Conservation (phyloP, 495 filamentous ascomycete genomes). For the Podospora didyma region DNA sequence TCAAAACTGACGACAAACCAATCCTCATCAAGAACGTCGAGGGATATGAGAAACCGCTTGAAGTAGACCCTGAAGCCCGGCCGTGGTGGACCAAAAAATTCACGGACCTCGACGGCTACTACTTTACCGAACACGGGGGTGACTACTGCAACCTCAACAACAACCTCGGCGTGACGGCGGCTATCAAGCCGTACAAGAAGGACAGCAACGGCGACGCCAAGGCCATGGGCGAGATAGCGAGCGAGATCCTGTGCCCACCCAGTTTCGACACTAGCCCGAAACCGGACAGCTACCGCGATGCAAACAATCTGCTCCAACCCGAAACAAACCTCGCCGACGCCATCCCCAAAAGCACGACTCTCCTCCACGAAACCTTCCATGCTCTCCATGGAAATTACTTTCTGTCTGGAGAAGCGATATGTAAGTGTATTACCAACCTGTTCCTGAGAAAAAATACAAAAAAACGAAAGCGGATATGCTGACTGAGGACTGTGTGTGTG, state of each 20-base stretch:
- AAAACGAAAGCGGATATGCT: not conserved
- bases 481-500: too few relatives aligned
- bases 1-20: not conserved
- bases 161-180: not conserved
- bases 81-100: not conserved
- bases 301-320: not conserved
- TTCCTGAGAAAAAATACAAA: not conserved
- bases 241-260: not conserved
- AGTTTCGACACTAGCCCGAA: not conserved
- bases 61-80: not conserved
- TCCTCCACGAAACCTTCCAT: constrained; percentile 6
- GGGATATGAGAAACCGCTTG: too few relatives aligned
- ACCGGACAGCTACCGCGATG: not conserved
- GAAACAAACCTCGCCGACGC: not conserved
- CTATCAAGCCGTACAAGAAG: not conserved
- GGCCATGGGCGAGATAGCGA: not conserved
- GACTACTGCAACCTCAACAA: not conserved
- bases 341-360: constrained; percentile 5
- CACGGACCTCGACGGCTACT: not conserved
- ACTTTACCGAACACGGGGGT: not conserved
- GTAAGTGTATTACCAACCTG: not conserved
- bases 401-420: not conserved
- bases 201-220: not conserved
- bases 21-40: not conserved
- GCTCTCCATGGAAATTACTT: not conserved